Evolutionary conservation across 805 yeast genomes (phyloP).

Genomic region (Hemisphaericaspora nanyangensis): DNA sequence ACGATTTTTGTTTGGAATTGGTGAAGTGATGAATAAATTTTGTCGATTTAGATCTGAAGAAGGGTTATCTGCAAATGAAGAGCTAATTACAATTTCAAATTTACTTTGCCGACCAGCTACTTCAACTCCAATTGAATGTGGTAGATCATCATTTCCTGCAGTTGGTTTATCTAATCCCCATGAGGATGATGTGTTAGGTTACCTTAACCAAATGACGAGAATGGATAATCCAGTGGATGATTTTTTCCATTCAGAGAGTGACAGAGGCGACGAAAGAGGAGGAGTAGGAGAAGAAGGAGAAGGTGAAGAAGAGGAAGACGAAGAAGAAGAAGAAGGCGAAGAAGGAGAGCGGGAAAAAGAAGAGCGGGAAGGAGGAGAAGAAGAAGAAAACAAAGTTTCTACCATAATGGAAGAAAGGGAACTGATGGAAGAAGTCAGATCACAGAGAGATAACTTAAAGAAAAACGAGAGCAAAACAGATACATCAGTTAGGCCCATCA

Average conservation of each 20-base stretch:
- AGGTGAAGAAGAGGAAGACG: neutral
- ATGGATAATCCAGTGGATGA: neutral
- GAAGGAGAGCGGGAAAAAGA: neutral
- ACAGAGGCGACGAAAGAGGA: too few relatives aligned
- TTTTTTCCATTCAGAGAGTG: neutral
- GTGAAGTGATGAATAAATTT: constrained; percentile 43
- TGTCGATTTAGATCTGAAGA: constrained; percentile 38
- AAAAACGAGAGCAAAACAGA: too few relatives aligned
- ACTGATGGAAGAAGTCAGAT: neutral
- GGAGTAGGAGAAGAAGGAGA: neutral
- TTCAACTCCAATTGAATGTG: constrained; percentile 16
- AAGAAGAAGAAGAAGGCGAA: neutral
- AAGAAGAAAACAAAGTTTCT: neutral
- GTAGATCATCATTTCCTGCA: neutral
- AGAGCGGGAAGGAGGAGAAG: neutral
- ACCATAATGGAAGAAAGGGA: neutral
- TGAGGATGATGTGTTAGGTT: neutral
- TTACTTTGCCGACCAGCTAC: constrained; percentile 11
- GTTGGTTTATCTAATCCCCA: neutral
- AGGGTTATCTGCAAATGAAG: constrained; percentile 24
- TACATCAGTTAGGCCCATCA: too few relatives aligned
- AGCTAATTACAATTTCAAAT: neutral
- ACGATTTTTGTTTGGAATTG: constrained; percentile 38
- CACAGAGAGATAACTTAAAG: too few relatives aligned
- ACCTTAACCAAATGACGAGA: neutral